Conservation (phyloP, 805 yeast species). For the Schwanniomyces pseudopolymorphus region DNA sequence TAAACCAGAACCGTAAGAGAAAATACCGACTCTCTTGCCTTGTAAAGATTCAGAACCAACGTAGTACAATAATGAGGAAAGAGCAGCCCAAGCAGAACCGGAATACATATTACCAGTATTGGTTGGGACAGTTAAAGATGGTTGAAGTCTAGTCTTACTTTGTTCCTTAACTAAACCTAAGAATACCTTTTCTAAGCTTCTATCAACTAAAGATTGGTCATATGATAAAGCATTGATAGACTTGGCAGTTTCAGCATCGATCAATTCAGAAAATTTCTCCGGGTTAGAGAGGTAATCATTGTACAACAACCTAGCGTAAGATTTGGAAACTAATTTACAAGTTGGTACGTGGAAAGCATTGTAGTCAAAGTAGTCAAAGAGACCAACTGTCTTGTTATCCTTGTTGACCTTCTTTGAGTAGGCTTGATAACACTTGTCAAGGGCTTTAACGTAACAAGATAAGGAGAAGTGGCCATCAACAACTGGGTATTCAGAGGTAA, state of each 20-base stretch:
- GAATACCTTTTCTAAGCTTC: slow-evolving; percentile 79
- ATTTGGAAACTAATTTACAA: slow-evolving; percentile 90
- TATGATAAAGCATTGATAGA: slow-evolving; percentile 57
- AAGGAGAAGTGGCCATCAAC: slow-evolving; percentile 97
- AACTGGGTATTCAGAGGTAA: slow-evolving; percentile 92
- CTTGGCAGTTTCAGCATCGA: slow-evolving; percentile 52
- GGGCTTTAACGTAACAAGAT: slow-evolving; percentile 89
- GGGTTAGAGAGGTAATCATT: slow-evolving; percentile 82
- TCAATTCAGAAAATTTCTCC: slow-evolving; percentile 44
- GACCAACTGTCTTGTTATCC: slow-evolving; percentile 57
- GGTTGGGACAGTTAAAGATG: slow-evolving; percentile 85
- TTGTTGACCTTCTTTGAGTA: slow-evolving; percentile 72
- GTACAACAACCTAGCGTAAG: slow-evolving; percentile 87
- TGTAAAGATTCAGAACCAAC: slow-evolving; percentile 74
- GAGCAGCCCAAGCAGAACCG: slow-evolving; percentile 85
- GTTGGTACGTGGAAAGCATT: slow-evolving; percentile 98
- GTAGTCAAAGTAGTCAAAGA: slow-evolving; percentile 76
- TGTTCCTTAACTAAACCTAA: slow-evolving; percentile 71
- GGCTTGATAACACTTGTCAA: slow-evolving; percentile 80
- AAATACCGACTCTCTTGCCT: slow-evolving; percentile 83
- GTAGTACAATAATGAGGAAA: slow-evolving; percentile 75
- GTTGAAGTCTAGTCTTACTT: slow-evolving; percentile 67
- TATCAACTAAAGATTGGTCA: slow-evolving; percentile 78
- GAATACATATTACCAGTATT: slow-evolving; percentile 99
- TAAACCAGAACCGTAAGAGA: slow-evolving; percentile 97